Percentiles rank a stretch among this genome's conserved stretches.
Conservation (phyloP, 2,329 filamentous ascomycete genomes). For the Zasmidium cellare region DNA sequence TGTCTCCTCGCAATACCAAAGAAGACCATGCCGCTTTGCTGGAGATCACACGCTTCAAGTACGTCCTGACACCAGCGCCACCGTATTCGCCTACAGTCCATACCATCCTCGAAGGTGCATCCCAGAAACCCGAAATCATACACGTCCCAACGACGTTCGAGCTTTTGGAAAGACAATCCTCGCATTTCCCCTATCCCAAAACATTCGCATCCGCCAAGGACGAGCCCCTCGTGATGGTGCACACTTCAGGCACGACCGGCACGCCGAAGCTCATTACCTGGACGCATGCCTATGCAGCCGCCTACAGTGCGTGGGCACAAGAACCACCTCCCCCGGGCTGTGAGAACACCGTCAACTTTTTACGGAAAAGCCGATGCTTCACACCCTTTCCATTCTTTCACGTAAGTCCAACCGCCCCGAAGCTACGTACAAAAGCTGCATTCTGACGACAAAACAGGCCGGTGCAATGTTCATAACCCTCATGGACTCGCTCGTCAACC, state of each 20-base stretch:
- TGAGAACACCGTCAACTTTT: background rate
- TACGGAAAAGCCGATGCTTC: background rate
- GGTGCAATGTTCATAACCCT: background rate
- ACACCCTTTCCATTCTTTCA: background rate
- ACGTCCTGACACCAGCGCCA: background rate
- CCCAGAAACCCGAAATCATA: background rate
- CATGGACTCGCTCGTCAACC: background rate
- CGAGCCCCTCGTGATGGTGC: background rate
- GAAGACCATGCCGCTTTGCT: background rate
- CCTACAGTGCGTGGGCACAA: background rate
- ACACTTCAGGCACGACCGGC: background rate
- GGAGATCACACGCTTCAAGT: background rate
- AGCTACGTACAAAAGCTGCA: too few species aligned
- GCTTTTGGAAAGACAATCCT: background rate
- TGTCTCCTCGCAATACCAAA: conserved; percentile 2
- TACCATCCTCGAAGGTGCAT: background rate
- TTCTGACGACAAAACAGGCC: too few species aligned
- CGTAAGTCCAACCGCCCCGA: background rate
- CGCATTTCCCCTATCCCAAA: conserved; percentile 1
- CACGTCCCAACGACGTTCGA: background rate
- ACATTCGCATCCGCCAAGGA: background rate
- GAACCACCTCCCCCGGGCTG: background rate
- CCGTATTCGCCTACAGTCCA: background rate
- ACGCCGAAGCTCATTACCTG: background rate
- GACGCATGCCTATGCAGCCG: background rate